Percentiles rank a stretch among this genome's conserved stretches.
Conservation (phyloP, 1,284 basidiomycete genomes). For the Microbotryum scabiosae region DNA sequence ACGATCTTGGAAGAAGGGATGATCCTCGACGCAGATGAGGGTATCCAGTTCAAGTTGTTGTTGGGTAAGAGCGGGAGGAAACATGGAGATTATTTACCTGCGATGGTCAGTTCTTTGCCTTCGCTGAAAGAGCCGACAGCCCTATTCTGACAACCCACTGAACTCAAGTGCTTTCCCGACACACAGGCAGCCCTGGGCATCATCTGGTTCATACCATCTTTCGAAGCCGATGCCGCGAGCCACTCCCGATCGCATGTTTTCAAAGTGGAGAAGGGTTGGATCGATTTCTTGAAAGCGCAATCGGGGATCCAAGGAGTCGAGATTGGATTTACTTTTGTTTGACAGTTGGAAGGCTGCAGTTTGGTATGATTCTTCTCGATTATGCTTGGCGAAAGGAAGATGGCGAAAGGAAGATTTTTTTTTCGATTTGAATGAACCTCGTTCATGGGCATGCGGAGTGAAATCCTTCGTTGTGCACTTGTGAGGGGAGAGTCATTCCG, state of each 20-base stretch:
- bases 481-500: no score
- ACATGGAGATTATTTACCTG: constrained; percentile 35
- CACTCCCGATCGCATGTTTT: constrained; percentile 18
- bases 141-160: no score
- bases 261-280: constrained; percentile 2
- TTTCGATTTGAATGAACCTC: no score
- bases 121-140: no score
- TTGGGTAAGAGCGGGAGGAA: constrained; percentile 36
- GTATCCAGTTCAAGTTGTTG: constrained; percentile 37
- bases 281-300: constrained; percentile 39
- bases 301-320: constrained; percentile 34
- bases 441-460: no score
- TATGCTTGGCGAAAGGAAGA: no score
- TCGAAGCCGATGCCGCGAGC: constrained; percentile 36
- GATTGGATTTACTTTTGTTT: constrained; percentile 27
- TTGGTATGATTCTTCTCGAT: no score
- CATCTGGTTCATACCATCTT: constrained; percentile 39
- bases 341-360: no score
- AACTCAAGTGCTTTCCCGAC: not conserved
- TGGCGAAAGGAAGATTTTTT: no score
- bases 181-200: constrained; percentile 34
- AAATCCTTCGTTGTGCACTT: no score
- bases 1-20: constrained; percentile 7
- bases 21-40: constrained; percentile 35
- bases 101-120: constrained; percentile 25